Base-by-base conservation (phyloP, 2,329 filamentous ascomycete genomes). In the Sarocladiaceae sp. region DNA sequence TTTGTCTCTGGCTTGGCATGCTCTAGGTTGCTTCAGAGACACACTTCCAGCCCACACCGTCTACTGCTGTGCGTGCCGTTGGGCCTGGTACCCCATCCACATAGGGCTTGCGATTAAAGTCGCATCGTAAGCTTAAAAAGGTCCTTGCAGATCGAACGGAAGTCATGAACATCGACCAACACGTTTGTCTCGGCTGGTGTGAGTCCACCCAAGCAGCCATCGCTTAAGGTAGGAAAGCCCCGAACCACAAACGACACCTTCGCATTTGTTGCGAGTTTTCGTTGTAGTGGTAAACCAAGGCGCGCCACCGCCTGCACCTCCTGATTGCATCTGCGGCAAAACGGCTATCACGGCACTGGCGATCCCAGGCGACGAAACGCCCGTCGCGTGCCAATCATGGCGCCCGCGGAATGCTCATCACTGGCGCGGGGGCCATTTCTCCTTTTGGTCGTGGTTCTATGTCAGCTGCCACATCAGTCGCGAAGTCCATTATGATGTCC, bases 311-410 rank as follows among this genome's bases (percentile, higher is more conserved):
- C 13, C 37, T 26, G 21, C 23, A 26, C 15, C 37, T 27, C 12
- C 37, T 24, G 23, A 16, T 9, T 9, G 16, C 13, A n/a, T 33
- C 7, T n/a, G 29, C 37, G 23, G 37, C 37, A 41, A 29, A 41
- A 41, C 37, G 37, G 37, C 37, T 41, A 41, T 12, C 23, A 41
- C 37, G 37, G 37, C 37, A 41, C n/a, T n/a, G n/a, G n/a, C n/a
- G n/a, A n/a, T 29, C 37, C n/a, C 9, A 10, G 23, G 20, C 33
- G 33, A 13, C n/a, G n/a, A n/a, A n/a, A n/a, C n/a, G n/a, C n/a
- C n/a, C n/a, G n/a, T n/a, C n/a, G 9, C 4, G 6, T 35, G 31
- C 6, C 9, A 6, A 9, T 19, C 7, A 4, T 19, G 18, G 20
- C 4, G 4, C 12, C 7, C 34, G 9, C 5, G 9, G 19, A 12